Conservation (phyloP, 2,329 filamentous ascomycete genomes). For the Fusarium nelsonii region DNA sequence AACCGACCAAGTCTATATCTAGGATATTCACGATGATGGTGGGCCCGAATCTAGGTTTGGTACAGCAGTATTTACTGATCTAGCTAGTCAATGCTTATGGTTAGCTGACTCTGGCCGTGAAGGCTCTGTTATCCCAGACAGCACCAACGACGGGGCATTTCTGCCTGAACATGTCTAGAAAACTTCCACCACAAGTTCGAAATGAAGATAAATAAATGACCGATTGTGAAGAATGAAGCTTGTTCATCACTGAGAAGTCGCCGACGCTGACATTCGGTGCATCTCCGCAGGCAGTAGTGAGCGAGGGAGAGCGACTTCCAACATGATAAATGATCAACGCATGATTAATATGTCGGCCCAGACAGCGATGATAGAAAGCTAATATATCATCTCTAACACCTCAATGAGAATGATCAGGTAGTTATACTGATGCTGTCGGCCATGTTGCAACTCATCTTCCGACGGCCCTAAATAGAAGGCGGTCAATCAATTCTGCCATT, state of each 20-base stretch:
- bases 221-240: no score
- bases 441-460: slow-evolving; percentile 8
- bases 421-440: neutral
- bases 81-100: neutral
- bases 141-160: neutral
- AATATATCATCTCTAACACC: no score
- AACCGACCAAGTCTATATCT: neutral
- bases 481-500: slow-evolving; percentile 40
- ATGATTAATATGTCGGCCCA: no score
- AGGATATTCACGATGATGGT: slow-evolving; percentile 7
- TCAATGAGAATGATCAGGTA: no score
- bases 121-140: neutral
- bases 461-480: slow-evolving; percentile 33
- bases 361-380: no score
- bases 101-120: neutral
- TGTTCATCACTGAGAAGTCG: neutral
- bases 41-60: neutral
- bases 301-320: neutral
- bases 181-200: neutral
- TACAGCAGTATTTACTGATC: neutral
- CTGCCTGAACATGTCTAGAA: slow-evolving; percentile 1
- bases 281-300: neutral
- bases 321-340: no score
- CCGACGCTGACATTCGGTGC: neutral
- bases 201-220: neutral